These are phyloP conservation scores for Biscogniauxia mediterranea DNA, from an alignment of 2,329 filamentous ascomycete species.

Conservation along the genomic window DNA sequence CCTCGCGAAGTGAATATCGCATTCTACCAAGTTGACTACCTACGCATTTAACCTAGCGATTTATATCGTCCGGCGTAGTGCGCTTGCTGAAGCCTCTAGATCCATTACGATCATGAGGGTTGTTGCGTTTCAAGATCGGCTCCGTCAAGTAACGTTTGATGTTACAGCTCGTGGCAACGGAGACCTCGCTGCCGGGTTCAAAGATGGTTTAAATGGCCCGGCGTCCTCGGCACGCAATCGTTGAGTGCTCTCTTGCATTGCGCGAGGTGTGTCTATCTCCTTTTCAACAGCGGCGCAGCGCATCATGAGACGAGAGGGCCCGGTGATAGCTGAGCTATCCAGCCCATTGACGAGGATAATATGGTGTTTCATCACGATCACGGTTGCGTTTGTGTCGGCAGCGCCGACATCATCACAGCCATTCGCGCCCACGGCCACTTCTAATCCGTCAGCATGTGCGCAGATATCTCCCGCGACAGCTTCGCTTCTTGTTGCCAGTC, in stretches of 20 bases:
- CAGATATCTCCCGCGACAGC: conserved; percentile 17
- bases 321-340: conserved; percentile 16
- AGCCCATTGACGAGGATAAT: conserved; percentile 6
- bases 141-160: not conserved
- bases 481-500: conserved; percentile 16
- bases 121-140: not conserved
- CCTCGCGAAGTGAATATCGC: not conserved
- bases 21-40: not conserved
- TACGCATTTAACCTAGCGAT: not conserved
- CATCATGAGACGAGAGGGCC: conserved; percentile 2
- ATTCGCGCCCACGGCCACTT: conserved; percentile 3
- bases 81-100: not conserved
- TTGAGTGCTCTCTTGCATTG: not conserved
- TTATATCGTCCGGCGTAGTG: not conserved
- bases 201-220: not conserved
- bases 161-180: not conserved
- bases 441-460: conserved; percentile 24
- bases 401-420: conserved; percentile 19
- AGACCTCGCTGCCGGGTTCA: not conserved
- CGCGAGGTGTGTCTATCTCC: not conserved
- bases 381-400: conserved; percentile 16
- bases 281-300: not conserved
- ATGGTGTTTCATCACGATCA: conserved; percentile 8
- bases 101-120: not conserved
- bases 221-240: not conserved